Evolutionary conservation across 352 stramenopile genomes (phyloP), one percentile per base, ranked within the genome.

Genomic region (Phytopythium montanum): DNA sequence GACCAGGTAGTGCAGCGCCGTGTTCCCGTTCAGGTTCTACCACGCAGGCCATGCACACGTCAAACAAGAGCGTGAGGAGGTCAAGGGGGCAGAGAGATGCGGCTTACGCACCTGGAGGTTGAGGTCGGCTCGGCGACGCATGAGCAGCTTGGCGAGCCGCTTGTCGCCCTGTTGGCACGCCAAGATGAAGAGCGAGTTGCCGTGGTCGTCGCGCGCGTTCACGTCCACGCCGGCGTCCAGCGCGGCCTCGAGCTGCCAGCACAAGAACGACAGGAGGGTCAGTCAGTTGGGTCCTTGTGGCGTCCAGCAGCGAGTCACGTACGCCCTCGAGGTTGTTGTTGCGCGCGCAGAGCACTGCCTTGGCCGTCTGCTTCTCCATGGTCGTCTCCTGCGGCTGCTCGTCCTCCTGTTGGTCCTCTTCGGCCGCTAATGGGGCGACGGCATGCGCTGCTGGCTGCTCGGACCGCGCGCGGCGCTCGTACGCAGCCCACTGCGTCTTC

Each of bases 91-190:
- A 36, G 38, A 16, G 12, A 60, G 0, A 59, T 13, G 21, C 51
- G 26, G 21, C 33, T n/a, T 12, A 38, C 56, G 18, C 28, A 85
- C 79, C 79, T 88, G 90, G 28, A 88, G 63, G 76, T 99, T 98
- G 58, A 98, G 92, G 57, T 98, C 78, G 23, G 93, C 95, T 29
- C 84, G 93, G 12, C 93, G 88, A 1, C 96, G 77, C 66, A 99
- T 72, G 23, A 99, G 70, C 55, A 98, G 95, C 80, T 99, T 99
- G 56, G 78, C 78, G 29, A 98, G 79, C 31, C 93, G 92, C 72
- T 98, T 99, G 76, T 94, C 96, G 46, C 94, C 96, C 75, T 98
- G 85, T 66, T 98, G 95, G 50, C 80, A 97, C 56, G 94, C 90
- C 39, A 98, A 84, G 31, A 98, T 89, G 54, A 98, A 94, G 4